These are phyloP conservation scores for Rubus idaeus DNA, from an alignment of 306 rosid species.

Conservation along the genomic window DNA sequence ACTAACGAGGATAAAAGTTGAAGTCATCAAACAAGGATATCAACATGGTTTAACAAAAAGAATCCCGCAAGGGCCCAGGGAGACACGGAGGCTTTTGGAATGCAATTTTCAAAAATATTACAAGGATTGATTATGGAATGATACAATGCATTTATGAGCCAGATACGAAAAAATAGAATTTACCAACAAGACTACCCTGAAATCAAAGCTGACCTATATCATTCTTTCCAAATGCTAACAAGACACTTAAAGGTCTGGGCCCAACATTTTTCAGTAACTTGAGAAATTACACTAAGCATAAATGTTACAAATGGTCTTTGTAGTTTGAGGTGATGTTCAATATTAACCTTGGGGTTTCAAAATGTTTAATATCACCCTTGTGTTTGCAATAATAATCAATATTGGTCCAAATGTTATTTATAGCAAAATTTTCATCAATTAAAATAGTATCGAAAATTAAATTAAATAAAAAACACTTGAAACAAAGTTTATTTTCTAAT, in stretches of 20 bases:
- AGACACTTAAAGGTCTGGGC: neutral
- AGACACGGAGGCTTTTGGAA: neutral
- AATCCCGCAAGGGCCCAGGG: too few relatives aligned
- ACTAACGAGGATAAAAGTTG: neutral
- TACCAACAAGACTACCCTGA: neutral
- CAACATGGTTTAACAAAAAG: neutral
- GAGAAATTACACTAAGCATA: neutral
- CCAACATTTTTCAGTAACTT: neutral
- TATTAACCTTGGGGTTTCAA: too few relatives aligned
- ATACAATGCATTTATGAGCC: neutral
- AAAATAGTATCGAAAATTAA: too few relatives aligned
- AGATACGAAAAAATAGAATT: too few relatives aligned
- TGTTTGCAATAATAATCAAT: too few relatives aligned
- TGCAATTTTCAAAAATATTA: neutral
- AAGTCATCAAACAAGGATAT: neutral
- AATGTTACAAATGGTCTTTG: too few relatives aligned
- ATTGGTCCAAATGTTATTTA: too few relatives aligned
- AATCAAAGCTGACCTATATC: neutral
- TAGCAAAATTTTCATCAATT: too few relatives aligned
- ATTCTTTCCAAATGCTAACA: neutral
- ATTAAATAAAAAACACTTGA: too few relatives aligned
- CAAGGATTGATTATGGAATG: neutral
- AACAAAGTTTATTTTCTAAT: too few relatives aligned
- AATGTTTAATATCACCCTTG: too few relatives aligned
- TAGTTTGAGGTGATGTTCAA: too few relatives aligned